Evolutionary conservation across 1,139 yeast genomes (phyloP).

Genomic region (Sugiyamaella novakii): DNA sequence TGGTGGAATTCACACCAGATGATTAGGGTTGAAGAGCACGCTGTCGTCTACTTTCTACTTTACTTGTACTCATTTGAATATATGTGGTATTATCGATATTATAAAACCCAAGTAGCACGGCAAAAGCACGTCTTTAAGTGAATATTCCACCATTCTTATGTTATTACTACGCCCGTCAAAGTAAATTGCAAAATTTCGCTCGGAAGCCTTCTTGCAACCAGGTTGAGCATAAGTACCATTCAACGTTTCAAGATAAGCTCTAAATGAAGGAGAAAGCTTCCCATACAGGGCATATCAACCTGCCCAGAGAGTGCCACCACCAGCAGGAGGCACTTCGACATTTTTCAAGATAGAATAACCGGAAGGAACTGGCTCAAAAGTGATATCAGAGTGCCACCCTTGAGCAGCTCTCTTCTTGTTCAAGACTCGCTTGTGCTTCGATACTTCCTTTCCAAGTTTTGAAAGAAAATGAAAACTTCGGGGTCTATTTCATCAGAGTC

Average conservation of each 20-base stretch:
- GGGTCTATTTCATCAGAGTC: constrained; percentile 27
- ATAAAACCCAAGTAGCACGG: no score
- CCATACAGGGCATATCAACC: constrained; percentile 53
- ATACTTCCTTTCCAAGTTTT: constrained; percentile 30
- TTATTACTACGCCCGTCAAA: constrained; percentile 39
- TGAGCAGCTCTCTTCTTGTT: constrained; percentile 15
- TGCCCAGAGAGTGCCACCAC: constrained; percentile 53
- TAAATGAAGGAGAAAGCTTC: constrained; percentile 49
- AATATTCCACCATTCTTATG: no score
- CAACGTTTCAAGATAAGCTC: constrained; percentile 46
- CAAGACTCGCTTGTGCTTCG: constrained; percentile 18
- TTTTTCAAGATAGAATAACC: constrained; percentile 49
- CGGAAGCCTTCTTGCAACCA: constrained; percentile 37
- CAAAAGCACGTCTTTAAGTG: no score
- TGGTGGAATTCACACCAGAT: no score
- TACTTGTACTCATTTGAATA: no score
- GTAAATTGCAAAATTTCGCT: constrained; percentile 41
- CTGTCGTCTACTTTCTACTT: no score
- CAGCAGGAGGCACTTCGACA: constrained; percentile 47
- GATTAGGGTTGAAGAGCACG: no score
- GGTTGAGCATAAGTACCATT: constrained; percentile 38
- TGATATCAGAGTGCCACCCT: constrained; percentile 52
- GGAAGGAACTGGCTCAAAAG: constrained; percentile 51
- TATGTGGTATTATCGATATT: no score
- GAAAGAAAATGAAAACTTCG: constrained; percentile 36